Percentiles rank a stretch among this genome's conserved stretches.
Evolutionary conservation across 2,329 filamentous ascomycete genomes (phyloP).

Genomic region (Aspergillus puulaauensis): DNA sequence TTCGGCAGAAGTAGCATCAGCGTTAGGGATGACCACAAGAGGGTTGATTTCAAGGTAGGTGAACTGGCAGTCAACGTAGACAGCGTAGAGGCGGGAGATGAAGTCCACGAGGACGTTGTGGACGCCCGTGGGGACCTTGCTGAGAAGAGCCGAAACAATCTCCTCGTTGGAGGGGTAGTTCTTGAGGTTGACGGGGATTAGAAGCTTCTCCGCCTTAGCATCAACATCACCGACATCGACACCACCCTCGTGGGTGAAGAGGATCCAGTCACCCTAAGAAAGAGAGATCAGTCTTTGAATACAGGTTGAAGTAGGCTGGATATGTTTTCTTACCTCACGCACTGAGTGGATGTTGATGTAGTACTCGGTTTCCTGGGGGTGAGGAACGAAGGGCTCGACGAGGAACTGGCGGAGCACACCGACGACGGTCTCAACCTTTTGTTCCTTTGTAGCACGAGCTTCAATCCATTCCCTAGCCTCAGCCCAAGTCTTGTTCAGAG

Average conservation of each 20-base stretch:
- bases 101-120: constrained; percentile 99
- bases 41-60: constrained; percentile 99
- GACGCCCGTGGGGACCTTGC: constrained; percentile 89
- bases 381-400: constrained; percentile 97
- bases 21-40: constrained; percentile 94
- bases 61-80: constrained; percentile 99
- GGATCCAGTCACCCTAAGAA: constrained; percentile 91
- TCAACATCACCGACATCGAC: constrained; percentile 99
- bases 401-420: constrained; percentile 93
- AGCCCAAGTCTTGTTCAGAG: constrained; percentile 94
- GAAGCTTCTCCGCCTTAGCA: constrained; percentile 96
- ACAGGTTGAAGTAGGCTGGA: background rate
- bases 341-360: constrained; percentile 99
- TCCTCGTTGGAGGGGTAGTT: constrained; percentile 95
- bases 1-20: constrained; percentile 83
- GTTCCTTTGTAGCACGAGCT: constrained; percentile 83
- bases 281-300: background rate
- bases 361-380: constrained; percentile 94
- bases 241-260: constrained; percentile 99
- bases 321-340: constrained; percentile 77
- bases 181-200: constrained; percentile 92
- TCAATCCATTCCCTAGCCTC: constrained; percentile 94
- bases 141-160: constrained; percentile 80
- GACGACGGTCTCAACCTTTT: constrained; percentile 88
- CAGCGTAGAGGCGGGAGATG: constrained; percentile 95